A percentile compares a stretch with the other conserved stretches of the same genome.
These are phyloP conservation scores for Colletotrichum liaoningense DNA, from an alignment of 2,329 filamentous ascomycete species.

Conservation along the genomic window DNA sequence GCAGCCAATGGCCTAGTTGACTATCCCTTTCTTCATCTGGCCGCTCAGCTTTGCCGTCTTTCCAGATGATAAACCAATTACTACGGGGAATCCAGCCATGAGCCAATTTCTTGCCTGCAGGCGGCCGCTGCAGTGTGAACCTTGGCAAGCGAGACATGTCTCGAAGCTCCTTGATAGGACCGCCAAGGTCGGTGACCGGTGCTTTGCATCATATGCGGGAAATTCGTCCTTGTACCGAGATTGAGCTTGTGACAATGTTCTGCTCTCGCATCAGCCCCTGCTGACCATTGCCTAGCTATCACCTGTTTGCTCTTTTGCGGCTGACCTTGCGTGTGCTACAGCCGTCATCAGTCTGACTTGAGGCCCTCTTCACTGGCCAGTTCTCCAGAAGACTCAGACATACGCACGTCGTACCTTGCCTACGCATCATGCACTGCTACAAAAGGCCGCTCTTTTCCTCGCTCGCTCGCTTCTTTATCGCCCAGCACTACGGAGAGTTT, in stretches of 20 bases:
- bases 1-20: neutral
- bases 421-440: constrained; percentile 28
- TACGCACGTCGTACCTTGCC: constrained; percentile 20
- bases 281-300: constrained; percentile 9
- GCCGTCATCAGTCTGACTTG: constrained; percentile 17
- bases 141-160: constrained; percentile 35
- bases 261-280: constrained; percentile 9
- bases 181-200: constrained; percentile 23
- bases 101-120: constrained; percentile 31
- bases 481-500: neutral
- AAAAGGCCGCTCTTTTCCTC: constrained; percentile 18
- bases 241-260: constrained; percentile 26
- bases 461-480: neutral
- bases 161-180: constrained; percentile 36
- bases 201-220: constrained; percentile 35
- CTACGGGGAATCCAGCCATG: neutral
- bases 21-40: neutral
- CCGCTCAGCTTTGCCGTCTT: neutral
- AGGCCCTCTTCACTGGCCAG: neutral
- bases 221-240: constrained; percentile 33
- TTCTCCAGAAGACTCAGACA: constrained; percentile 6
- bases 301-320: constrained; percentile 14
- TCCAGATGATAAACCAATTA: neutral
- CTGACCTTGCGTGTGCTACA: constrained; percentile 22
- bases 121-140: constrained; percentile 22